These are phyloP conservation scores for Beta macrorhiza DNA, from an alignment of 179 eudicot species.

Conservation along the genomic window DNA sequence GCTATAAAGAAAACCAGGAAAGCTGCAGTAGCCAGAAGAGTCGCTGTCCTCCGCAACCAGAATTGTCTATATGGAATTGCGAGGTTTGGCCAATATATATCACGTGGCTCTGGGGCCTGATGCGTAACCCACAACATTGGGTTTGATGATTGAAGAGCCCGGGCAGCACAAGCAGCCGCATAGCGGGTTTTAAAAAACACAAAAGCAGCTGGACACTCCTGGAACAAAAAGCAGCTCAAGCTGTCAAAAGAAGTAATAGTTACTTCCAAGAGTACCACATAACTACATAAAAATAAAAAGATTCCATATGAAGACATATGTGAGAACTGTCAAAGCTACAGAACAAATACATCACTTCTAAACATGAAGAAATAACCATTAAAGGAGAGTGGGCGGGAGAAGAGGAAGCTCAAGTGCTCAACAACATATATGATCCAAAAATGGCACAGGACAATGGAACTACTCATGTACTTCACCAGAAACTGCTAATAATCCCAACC, in stretches of 20 bases:
- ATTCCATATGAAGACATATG: too few species aligned
- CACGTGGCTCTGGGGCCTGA: conserved; percentile 76
- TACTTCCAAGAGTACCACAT: not conserved
- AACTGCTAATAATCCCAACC: not conserved
- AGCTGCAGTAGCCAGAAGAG: conserved; percentile 54
- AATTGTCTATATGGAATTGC: conserved; percentile 68
- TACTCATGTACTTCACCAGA: not conserved
- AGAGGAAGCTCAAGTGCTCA: not conserved
- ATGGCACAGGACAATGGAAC: not conserved
- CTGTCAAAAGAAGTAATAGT: not conserved
- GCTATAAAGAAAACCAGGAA: conserved; percentile 63
- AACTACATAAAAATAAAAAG: too few species aligned
- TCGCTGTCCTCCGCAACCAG: conserved; percentile 75
- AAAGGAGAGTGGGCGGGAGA: too few species aligned
- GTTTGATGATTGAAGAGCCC: conserved; percentile 64
- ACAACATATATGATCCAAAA: not conserved
- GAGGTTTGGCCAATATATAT: conserved; percentile 82
- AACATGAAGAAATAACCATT: too few species aligned
- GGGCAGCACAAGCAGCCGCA: conserved; percentile 75
- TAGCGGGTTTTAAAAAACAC: conserved; percentile 83
- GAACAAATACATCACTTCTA: too few species aligned
- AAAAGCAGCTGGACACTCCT: conserved; percentile 83
- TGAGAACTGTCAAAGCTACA: too few species aligned
- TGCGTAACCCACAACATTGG: conserved; percentile 92
- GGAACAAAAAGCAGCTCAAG: conserved; percentile 24